These are phyloP conservation scores for Paracorniculantispora psalliotae DNA, from an alignment of 2,329 filamentous ascomycete species.

Conservation along the genomic window DNA sequence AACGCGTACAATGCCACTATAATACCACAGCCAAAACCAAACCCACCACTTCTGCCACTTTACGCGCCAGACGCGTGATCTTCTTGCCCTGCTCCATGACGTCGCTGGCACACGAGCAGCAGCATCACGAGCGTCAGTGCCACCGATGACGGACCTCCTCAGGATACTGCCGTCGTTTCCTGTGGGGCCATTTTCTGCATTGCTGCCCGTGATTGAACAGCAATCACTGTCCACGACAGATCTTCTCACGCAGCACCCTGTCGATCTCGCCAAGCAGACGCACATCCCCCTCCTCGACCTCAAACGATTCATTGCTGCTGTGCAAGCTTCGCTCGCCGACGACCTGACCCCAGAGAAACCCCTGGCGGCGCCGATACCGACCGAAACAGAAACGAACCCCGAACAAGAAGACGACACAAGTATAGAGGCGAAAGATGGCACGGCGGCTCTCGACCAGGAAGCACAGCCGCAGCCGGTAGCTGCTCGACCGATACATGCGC, in stretches of 20 bases:
- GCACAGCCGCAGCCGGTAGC: not conserved
- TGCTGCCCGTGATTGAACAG: slow-evolving; percentile 75
- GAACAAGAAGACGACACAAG: not conserved
- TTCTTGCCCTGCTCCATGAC: not conserved
- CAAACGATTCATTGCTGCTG: slow-evolving; percentile 62
- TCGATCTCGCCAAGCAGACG: slow-evolving; percentile 81
- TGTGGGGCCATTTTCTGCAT: slow-evolving; percentile 62
- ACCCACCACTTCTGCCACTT: not conserved
- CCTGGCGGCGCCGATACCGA: not conserved
- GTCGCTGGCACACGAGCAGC: slow-evolving; percentile 10
- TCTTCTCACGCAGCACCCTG: slow-evolving; percentile 75
- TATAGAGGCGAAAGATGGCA: not conserved
- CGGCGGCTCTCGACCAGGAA: not conserved
- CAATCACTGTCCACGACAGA: slow-evolving; percentile 75
- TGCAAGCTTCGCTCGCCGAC: slow-evolving; percentile 62
- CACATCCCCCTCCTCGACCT: slow-evolving; percentile 76
- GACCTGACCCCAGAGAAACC: slow-evolving; percentile 40
- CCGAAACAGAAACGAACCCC: not conserved
- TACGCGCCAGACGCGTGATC: slow-evolving; percentile 8
- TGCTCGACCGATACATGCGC: slow-evolving; percentile 15
- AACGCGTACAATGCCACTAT: not conserved
- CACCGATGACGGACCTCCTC: slow-evolving; percentile 77
- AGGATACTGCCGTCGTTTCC: slow-evolving; percentile 78
- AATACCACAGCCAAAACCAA: too few species aligned
- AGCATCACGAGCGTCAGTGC: not conserved